phyloP scores from a whole-genome alignment of 495 filamentous ascomycete species.

The Filosporella fistucella region DNA sequence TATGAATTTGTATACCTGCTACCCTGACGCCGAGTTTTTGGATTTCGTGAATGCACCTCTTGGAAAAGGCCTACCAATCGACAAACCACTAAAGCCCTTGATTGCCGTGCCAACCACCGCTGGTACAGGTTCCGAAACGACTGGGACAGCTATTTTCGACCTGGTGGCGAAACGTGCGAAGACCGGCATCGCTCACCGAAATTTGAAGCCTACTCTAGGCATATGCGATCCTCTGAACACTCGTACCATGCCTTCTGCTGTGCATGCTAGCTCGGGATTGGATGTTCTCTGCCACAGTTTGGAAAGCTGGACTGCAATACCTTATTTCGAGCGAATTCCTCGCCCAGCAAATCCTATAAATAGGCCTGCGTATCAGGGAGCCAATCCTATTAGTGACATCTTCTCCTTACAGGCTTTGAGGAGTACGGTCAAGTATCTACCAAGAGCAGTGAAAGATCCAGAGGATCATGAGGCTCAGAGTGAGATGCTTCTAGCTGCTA shows the following conservation, averaged over 20 bases:
- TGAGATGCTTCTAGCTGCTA: constrained; percentile 93
- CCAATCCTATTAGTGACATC: constrained; percentile 95
- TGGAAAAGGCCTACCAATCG: constrained; percentile 81
- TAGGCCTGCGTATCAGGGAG: constrained; percentile 91
- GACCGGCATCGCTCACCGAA: constrained; percentile 91
- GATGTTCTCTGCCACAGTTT: constrained; percentile 93
- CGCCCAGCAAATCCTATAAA: constrained; percentile 86
- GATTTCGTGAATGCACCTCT: constrained; percentile 98
- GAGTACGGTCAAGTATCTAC: constrained; percentile 83
- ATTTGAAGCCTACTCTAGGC: constrained; percentile 90
- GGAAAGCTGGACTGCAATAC: constrained; percentile 95
- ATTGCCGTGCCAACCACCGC: constrained; percentile 94
- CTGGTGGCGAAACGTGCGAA: constrained; percentile 83
- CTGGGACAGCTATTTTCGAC: constrained; percentile 97
- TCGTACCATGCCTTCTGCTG: constrained; percentile 87
- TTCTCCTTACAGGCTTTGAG: constrained; percentile 83
- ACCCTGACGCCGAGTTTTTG: constrained; percentile 83
- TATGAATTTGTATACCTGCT: constrained; percentile 92
- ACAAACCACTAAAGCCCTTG: constrained; percentile 71
- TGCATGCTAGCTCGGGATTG: constrained; percentile 81
- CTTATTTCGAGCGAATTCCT: constrained; percentile 78
- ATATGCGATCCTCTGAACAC: constrained; percentile 97
- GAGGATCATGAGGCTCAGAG: constrained; percentile 88
- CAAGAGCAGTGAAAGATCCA: constrained; percentile 76
- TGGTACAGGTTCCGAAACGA: constrained; percentile 93